Evolutionary conservation across 371 early-diverging fungal genomes (phyloP).

Genomic region (Mortierella sp.): DNA sequence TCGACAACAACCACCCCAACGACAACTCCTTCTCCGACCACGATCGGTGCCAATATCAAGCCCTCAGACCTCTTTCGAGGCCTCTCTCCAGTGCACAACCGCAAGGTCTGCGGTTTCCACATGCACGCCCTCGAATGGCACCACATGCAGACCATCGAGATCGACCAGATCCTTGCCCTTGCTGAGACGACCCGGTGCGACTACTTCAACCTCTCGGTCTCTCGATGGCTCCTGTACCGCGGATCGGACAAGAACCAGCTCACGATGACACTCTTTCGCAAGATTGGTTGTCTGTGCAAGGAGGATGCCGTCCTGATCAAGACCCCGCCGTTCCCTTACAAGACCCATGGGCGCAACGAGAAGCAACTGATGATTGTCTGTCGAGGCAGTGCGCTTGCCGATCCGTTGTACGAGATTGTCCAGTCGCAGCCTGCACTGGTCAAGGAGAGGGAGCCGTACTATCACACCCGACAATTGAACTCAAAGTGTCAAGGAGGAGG

Average conservation of each 20-base stretch:
- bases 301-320: not conserved
- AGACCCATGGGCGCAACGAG: not conserved
- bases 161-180: not conserved
- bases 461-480: too few relatives aligned
- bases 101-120: constrained; percentile 21
- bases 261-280: not conserved
- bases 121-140: constrained; percentile 24
- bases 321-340: not conserved
- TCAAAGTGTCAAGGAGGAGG: too few relatives aligned
- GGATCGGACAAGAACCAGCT: too few relatives aligned
- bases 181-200: not conserved
- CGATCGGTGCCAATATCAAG: too few relatives aligned
- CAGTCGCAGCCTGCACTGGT: too few relatives aligned
- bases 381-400: not conserved
- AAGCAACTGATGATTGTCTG: not conserved
- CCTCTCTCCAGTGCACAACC: not conserved
- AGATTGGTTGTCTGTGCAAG: not conserved
- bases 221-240: not conserved
- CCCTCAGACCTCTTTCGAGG: too few relatives aligned
- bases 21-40: too few relatives aligned
- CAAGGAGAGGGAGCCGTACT: too few relatives aligned
- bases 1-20: too few relatives aligned
- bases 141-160: not conserved
- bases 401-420: not conserved
- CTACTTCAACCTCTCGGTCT: not conserved